A percentile compares a stretch with the other conserved stretches of the same genome.
phyloP scores from a whole-genome alignment of 225 moss, liverwort and hornwort genomes.

The Physcomitrellopsis africana region DNA sequence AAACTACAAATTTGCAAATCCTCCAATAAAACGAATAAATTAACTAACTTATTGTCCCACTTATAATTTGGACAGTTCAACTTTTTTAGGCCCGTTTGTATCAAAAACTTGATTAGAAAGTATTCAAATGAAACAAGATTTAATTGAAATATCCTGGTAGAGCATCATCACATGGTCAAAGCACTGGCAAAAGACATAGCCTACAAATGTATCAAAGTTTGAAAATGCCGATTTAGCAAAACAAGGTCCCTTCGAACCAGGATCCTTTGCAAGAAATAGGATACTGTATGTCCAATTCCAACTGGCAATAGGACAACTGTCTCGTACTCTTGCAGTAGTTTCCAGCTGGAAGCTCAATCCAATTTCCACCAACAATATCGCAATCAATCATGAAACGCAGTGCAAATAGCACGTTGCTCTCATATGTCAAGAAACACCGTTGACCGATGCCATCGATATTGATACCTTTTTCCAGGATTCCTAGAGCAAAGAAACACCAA shows the following conservation, averaged over 20 bases:
- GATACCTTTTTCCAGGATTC: conserved; percentile 90
- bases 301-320: conserved; percentile 80
- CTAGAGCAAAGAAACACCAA: conserved; percentile 48
- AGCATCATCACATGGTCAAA: conserved; percentile 15
- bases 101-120: not conserved
- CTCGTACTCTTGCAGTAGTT: conserved; percentile 60
- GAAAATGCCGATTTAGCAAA: not conserved
- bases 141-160: conserved; percentile 11
- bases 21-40: conserved; percentile 10
- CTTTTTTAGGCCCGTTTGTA: not conserved
- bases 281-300: conserved; percentile 92
- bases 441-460: conserved; percentile 82
- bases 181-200: not conserved
- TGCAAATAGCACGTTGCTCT: conserved; percentile 97
- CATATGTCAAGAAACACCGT: conserved; percentile 84
- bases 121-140: conserved; percentile 16
- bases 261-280: conserved; percentile 32
- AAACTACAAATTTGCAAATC: not conserved
- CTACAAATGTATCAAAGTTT: conserved; percentile 16
- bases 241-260: conserved; percentile 8
- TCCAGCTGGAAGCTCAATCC: conserved; percentile 86
- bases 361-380: conserved; percentile 92
- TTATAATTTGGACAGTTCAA: conserved; percentile 1
- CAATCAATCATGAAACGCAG: conserved; percentile 99
- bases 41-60: conserved; percentile 4